Base-by-base conservation (phyloP, 306 rosid genomes). In the Castanea mollissima region DNA sequence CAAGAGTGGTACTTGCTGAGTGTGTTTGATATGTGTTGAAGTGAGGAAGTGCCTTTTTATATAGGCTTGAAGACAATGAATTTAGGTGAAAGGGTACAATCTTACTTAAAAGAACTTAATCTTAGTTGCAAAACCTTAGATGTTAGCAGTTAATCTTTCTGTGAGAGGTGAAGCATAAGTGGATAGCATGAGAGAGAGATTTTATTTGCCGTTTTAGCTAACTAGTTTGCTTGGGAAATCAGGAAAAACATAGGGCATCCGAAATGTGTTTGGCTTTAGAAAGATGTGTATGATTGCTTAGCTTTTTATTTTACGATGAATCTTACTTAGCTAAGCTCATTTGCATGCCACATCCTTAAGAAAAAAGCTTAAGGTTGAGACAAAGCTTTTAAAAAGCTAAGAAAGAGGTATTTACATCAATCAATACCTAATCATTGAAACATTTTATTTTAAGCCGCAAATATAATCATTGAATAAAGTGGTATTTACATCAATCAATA, bases 221-320 rank as follows among this genome's bases (percentile, higher is more conserved):
- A 25, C 82, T 41, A 49, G 54, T 76, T 87, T 80, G 89, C 91
- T 87, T 85, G 76, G 72, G 74, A 83, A 75, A 8, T 65, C 70
- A 85, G 88, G 60, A 83, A 85, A 80, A 19, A 27, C 79, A 71
- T 62, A 74, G 69, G 55, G 52, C 65, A 68, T 34, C 72, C 12
- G 5, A 68, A 6, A 68, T 35, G 72, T 68, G 49, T 65, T 31
- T 65, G 4, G 12, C 6, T 31, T 64, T 5, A 31, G 18, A 64
- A 31, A 64, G 70, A 64, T 31, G 70, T 29, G 4, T 12, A 18
- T 9, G 72, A 68, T 68, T 38, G 72, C 51, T n/a, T 35, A 19
- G 72, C 72, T 10, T 35, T 9, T 35, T 68, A 54, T 13, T 54
- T 38, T 68, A 35, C 2, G 14, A 20, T 34, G 72, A n/a, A 68